These are phyloP conservation scores for Mortierella alpina DNA, from an alignment of 192 early-diverging fungal species.

Conservation along the genomic window DNA sequence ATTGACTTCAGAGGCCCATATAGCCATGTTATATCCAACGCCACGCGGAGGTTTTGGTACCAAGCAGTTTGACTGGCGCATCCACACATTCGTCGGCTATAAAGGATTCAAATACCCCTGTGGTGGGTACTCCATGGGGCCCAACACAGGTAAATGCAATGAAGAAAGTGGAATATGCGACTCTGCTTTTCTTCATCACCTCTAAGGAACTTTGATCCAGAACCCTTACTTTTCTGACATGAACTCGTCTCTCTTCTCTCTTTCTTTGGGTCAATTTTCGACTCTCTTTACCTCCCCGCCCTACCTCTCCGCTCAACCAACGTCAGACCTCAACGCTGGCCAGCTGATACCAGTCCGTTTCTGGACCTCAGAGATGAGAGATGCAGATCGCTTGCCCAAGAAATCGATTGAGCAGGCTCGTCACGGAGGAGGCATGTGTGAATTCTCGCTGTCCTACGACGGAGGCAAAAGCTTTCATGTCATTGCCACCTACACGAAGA, in stretches of 20 bases:
- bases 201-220: too few species aligned
- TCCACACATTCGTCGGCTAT: conserved; percentile 38
- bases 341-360: conserved; percentile 62
- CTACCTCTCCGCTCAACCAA: not conserved
- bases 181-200: not conserved
- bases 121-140: conserved; percentile 22
- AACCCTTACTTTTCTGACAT: too few species aligned
- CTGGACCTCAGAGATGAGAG: conserved; percentile 21
- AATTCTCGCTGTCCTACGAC: conserved; percentile 74
- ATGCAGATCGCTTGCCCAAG: conserved; percentile 9
- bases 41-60: conserved; percentile 35
- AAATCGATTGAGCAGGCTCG: conserved; percentile 56
- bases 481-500: conserved; percentile 51
- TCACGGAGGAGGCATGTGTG: conserved; percentile 76
- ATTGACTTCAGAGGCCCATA: conserved; percentile 23
- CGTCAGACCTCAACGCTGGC: conserved; percentile 58
- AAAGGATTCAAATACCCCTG: conserved; percentile 34
- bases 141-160: conserved; percentile 21
- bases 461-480: conserved; percentile 65
- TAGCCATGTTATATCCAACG: conserved; percentile 33
- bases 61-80: conserved; percentile 24
- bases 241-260: too few species aligned
- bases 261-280: not conserved
- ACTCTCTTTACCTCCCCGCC: not conserved
- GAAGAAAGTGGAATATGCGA: too few species aligned